Evolutionary conservation across 2,329 filamentous ascomycete genomes (phyloP).

Genomic region (Cladosporium sp.): DNA sequence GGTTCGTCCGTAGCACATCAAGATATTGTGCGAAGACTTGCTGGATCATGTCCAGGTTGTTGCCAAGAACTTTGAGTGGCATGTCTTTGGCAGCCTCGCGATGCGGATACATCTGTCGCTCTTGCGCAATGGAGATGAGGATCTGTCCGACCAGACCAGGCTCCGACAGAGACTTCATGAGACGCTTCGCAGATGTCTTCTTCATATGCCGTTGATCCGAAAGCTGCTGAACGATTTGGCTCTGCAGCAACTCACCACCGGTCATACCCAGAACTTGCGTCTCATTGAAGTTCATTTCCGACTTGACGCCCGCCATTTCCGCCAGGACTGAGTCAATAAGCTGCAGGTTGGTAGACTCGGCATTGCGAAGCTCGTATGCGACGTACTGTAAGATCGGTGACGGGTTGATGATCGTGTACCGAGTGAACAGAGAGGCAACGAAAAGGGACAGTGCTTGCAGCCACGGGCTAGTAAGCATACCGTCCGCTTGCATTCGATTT

Average conservation of each 20-base stretch:
- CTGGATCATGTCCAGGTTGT: slow-evolving; percentile 87
- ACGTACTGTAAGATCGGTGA: slow-evolving; percentile 88
- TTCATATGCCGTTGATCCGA: slow-evolving; percentile 78
- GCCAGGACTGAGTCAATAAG: slow-evolving; percentile 87
- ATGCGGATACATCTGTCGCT: slow-evolving; percentile 83
- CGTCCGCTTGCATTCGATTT: slow-evolving; percentile 61
- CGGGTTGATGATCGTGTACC: slow-evolving; percentile 80
- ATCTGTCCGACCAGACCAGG: slow-evolving; percentile 77
- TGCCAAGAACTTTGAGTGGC: slow-evolving; percentile 85
- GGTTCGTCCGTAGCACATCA: slow-evolving; percentile 79
- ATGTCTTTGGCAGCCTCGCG: slow-evolving; percentile 68
- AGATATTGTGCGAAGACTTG: slow-evolving; percentile 83
- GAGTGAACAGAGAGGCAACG: slow-evolving; percentile 83
- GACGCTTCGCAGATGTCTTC: slow-evolving; percentile 66
- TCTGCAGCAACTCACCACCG: slow-evolving; percentile 75
- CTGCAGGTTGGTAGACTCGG: slow-evolving; percentile 87
- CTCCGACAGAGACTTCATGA: slow-evolving; percentile 77
- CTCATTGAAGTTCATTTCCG: slow-evolving; percentile 85
- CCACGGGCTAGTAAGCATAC: slow-evolving; percentile 85
- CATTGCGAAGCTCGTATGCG: slow-evolving; percentile 74
- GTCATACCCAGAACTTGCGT: slow-evolving; percentile 84
- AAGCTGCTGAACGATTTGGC: slow-evolving; percentile 76
- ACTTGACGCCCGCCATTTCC: slow-evolving; percentile 90
- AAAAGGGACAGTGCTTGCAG: slow-evolving; percentile 87
- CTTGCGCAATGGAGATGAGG: slow-evolving; percentile 86